These are phyloP conservation scores for Hypoxylon sp. DNA, from an alignment of 2,329 filamentous ascomycete species.

Conservation along the genomic window DNA sequence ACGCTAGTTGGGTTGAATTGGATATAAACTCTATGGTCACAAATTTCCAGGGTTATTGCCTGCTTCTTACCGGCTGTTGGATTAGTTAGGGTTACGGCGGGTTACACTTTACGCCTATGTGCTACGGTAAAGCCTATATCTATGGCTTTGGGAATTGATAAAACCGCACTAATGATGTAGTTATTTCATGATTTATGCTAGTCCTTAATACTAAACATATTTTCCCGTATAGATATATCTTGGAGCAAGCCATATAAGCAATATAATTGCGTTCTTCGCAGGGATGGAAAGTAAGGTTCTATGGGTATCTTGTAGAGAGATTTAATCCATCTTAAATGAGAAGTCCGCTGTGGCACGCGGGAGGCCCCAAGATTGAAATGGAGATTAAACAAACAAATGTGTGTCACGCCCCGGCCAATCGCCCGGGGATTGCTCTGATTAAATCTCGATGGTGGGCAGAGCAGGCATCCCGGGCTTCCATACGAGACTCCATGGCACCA, in stretches of 20 bases:
- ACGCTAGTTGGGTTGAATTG: background rate
- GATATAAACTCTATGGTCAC: background rate
- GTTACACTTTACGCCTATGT: background rate
- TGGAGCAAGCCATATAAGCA: background rate
- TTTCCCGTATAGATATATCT: background rate
- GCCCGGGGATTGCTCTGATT: background rate
- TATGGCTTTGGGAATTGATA: too few species aligned
- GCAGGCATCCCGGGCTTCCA: background rate
- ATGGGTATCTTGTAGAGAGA: slow-evolving; percentile 1
- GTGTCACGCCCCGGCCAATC: too few species aligned
- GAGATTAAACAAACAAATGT: too few species aligned
- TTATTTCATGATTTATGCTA: too few species aligned
- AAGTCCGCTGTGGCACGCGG: background rate
- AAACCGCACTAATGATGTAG: too few species aligned
- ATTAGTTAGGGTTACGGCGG: background rate
- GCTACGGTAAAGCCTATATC: too few species aligned
- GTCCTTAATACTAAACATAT: too few species aligned
- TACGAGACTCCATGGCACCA: background rate
- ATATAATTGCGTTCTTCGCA: background rate
- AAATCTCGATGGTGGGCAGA: background rate
- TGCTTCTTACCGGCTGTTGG: background rate
- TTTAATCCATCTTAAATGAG: background rate
- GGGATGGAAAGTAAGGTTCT: background rate
- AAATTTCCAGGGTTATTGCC: background rate
- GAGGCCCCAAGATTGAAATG: background rate